Conservation (phyloP, 2,329 filamentous ascomycete genomes). For the Dactylellina leptospora region DNA sequence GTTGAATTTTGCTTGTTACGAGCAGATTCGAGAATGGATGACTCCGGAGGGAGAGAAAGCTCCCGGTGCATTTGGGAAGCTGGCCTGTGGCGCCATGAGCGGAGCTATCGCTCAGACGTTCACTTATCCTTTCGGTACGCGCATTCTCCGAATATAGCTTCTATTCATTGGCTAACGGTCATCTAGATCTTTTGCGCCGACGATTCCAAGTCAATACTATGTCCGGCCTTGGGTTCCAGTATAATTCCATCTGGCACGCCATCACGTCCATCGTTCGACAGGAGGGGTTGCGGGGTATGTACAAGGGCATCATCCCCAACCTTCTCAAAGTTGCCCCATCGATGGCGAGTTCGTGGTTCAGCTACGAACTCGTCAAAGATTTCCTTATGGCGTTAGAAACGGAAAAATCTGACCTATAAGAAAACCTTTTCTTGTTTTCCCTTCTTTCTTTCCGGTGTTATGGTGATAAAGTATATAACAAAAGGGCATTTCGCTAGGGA, state of each 20-base stretch:
- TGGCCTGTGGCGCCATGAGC: constrained; percentile 90
- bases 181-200: constrained; percentile 75
- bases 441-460: constrained; percentile 1
- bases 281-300: constrained; percentile 84
- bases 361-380: constrained; percentile 92
- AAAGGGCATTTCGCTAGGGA: neutral
- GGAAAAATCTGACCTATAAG: constrained; percentile 27
- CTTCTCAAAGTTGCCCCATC: constrained; percentile 96
- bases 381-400: constrained; percentile 74
- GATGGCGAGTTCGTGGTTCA: constrained; percentile 98
- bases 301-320: constrained; percentile 96
- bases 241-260: constrained; percentile 85
- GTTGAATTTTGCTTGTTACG: constrained; percentile 98
- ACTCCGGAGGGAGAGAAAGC: constrained; percentile 89
- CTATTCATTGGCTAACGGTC: constrained; percentile 14
- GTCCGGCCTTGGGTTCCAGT: constrained; percentile 97
- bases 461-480: constrained; percentile 13
- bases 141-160: constrained; percentile 2
- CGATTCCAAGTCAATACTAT: constrained; percentile 99
- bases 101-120: constrained; percentile 95
- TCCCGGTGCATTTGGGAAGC: constrained; percentile 79
- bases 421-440: neutral
- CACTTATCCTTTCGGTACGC: constrained; percentile 92
- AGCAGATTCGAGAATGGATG: constrained; percentile 81
- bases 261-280: constrained; percentile 80